Conservation (phyloP, 1,284 basidiomycete species). For the Trametes sp. region DNA sequence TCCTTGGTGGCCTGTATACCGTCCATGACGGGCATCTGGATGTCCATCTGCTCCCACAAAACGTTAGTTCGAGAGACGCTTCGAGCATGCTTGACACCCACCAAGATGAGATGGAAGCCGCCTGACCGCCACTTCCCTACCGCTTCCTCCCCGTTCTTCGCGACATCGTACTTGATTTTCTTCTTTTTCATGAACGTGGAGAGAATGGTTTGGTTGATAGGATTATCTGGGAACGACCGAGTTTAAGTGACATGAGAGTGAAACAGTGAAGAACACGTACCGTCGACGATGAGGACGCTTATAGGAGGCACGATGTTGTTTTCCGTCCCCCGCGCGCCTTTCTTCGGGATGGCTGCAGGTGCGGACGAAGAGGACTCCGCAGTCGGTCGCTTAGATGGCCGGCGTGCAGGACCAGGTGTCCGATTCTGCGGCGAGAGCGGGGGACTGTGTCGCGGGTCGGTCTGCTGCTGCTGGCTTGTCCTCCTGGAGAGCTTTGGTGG, state of each 20-base stretch:
- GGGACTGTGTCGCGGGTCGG: conserved; percentile 31
- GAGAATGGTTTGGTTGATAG: conserved; percentile 97
- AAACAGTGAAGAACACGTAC: conserved; percentile 52
- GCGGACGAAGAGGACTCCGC: conserved; percentile 28
- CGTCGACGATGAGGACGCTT: conserved; percentile 95
- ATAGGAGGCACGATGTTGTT: conserved; percentile 89
- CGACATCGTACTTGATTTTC: conserved; percentile 95
- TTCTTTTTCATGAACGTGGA: conserved; percentile 97
- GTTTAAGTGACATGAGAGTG: background rate
- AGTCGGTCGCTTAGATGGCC: conserved; percentile 27
- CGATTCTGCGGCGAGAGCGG: conserved; percentile 39
- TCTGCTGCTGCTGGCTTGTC: conserved; percentile 17
- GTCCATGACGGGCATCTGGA: conserved; percentile 99
- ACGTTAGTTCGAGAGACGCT: conserved; percentile 9
- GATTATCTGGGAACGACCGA: conserved; percentile 78
- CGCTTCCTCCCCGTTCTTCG: conserved; percentile 95
- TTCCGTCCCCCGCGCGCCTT: conserved; percentile 35
- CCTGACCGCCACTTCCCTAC: conserved; percentile 96
- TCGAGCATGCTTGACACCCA: conserved; percentile 49
- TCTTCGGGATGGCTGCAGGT: conserved; percentile 36
- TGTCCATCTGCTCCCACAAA: conserved; percentile 87
- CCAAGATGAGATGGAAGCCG: conserved; percentile 95
- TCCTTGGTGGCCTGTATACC: conserved; percentile 98
- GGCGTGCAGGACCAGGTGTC: conserved; percentile 19
- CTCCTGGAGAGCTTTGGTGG: conserved; percentile 25